Evolutionary conservation across 2,329 filamentous ascomycete genomes (phyloP).

Genomic region (Leptodontidium sp.): DNA sequence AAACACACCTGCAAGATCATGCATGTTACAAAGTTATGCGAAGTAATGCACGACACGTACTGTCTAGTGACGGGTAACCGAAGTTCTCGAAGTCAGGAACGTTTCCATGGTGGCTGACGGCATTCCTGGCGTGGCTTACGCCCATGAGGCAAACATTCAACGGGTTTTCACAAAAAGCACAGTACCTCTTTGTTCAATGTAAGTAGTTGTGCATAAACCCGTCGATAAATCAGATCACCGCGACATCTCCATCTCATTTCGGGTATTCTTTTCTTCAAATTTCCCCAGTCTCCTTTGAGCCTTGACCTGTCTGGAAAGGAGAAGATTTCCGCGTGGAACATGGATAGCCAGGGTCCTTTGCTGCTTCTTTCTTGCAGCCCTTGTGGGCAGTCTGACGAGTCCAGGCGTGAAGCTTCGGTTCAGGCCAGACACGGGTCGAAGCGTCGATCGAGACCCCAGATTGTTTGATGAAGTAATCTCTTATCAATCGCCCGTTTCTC

Average conservation of each 20-base stretch:
- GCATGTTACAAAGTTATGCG: neutral
- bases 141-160: neutral
- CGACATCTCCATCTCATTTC: neutral
- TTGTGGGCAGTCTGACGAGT: neutral
- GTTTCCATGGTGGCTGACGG: neutral
- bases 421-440: constrained; percentile 1
- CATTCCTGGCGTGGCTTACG: neutral
- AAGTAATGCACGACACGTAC: neutral
- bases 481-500: constrained; percentile 18
- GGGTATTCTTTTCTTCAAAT: neutral
- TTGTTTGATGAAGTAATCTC: constrained; percentile 25
- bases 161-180: neutral
- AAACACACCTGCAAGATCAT: neutral
- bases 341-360: neutral
- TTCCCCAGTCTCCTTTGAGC: neutral
- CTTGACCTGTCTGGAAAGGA: neutral
- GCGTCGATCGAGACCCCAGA: constrained; percentile 11
- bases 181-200: too few species aligned
- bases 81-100: neutral
- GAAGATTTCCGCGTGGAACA: neutral
- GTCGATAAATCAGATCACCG: neutral
- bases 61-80: neutral
- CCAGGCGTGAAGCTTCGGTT: neutral
- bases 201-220: too few species aligned
- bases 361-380: neutral